Base-by-base conservation (phyloP, 306 rosid genomes). In the Dalbergia cultrata region DNA sequence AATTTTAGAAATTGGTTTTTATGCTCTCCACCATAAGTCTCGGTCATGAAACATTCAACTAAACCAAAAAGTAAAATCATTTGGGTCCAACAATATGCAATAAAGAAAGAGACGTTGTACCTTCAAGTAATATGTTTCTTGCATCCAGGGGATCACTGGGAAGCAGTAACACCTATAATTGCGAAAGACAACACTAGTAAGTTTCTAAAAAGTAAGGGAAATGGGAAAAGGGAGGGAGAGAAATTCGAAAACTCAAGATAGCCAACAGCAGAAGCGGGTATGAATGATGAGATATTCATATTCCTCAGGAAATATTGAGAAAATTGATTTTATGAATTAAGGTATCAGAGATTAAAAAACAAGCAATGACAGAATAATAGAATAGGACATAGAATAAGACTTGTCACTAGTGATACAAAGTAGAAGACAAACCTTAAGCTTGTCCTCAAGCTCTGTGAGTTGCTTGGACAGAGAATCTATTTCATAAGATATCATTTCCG, bases 61-160 rank as follows among this genome's bases (percentile, higher is more conserved):
- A 60, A 59, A 39, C 70, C 56, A 76, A 19, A 33, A 66, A 60
- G 50, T 67, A 45, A 83, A 66, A 72, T 62, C 34, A 74, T 47
- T 68, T 43, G 49, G 50, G 43, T 58, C 33, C 72, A 72, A 81
- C 43, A 72, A 72, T 59, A 58, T 8, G 33, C 34, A n/a, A 31
- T 76, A 56, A 16, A 53, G 79, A 77, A 74, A 68, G 75, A 81
- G 74, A 79, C 9, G 17, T 7, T 70, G 77, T 85, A 95, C 99
- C 99, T 93, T 95, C 99, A 72, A 95, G 93, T 98, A 95, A 83
- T 64, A 95, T 95, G 85, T 95, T 95, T 87, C 96, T 93, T 31
- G 90, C 97, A 87, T 95, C 99, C 73, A 95, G 89, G 83, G 99
- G 98, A 88, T 95, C 99, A 67, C 88, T 90, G 65, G 99, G 99